phyloP scores from a whole-genome alignment of 2,329 filamentous ascomycete species.

The Penicillium occitanis region DNA sequence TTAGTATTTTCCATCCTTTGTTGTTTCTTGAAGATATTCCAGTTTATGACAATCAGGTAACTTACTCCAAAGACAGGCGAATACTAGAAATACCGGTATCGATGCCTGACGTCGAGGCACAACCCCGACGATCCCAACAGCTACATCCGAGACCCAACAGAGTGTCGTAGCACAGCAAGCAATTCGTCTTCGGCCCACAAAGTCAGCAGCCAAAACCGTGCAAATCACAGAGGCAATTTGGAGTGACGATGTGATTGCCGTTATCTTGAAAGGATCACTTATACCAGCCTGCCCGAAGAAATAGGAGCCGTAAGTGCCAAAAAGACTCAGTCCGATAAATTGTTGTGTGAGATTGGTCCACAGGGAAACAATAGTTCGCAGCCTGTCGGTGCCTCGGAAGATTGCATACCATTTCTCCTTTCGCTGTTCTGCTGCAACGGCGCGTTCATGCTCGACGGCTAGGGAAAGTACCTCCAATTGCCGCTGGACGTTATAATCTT shows the following conservation, averaged over 20 bases:
- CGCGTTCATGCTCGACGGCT: constrained; percentile 17
- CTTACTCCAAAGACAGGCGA: neutral
- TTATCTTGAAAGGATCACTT: constrained; percentile 19
- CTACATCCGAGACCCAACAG: neutral
- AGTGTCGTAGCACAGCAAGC: neutral
- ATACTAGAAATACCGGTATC: neutral
- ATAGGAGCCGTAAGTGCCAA: constrained; percentile 25
- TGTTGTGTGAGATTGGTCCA: constrained; percentile 24
- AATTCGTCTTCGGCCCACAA: neutral
- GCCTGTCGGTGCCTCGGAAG: constrained; percentile 10
- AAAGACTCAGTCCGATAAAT: constrained; percentile 24
- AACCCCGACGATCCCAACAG: neutral
- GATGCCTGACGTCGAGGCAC: neutral
- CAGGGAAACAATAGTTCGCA: constrained; percentile 22
- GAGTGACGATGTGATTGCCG: constrained; percentile 23
- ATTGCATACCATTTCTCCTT: constrained; percentile 22
- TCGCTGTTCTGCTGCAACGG: constrained; percentile 14
- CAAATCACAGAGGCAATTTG: neutral
- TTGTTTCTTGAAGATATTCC: neutral
- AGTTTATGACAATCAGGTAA: neutral
- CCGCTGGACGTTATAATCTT: neutral
- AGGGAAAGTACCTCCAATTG: neutral
- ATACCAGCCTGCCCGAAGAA: constrained; percentile 26
- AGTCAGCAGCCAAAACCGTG: neutral
- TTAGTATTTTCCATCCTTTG: neutral